A percentile compares a stretch with the other conserved stretches of the same genome.
phyloP scores from a whole-genome alignment of 2,329 filamentous ascomycete genomes.

The Fusarium coffeatum region DNA sequence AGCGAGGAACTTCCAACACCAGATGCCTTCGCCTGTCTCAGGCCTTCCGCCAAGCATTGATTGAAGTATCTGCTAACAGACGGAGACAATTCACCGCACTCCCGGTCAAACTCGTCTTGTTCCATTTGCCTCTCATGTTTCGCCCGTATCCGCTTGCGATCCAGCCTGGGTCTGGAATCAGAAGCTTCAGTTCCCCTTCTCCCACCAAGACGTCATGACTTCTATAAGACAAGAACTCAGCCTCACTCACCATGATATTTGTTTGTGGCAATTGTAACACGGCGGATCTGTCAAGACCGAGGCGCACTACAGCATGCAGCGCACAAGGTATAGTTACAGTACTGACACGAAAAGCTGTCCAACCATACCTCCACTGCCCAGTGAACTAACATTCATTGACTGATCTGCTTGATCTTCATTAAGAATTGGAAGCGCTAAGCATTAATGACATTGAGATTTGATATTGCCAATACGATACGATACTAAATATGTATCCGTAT shows the following conservation, averaged over 20 bases:
- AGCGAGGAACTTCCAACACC: conserved; percentile 8
- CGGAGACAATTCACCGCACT: conserved; percentile 25
- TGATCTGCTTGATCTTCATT: background rate
- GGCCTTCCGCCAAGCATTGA: background rate
- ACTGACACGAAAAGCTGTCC: background rate
- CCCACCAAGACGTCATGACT: conserved; percentile 30
- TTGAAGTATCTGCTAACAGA: conserved; percentile 37
- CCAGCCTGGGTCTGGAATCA: conserved; percentile 11
- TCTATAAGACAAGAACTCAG: conserved; percentile 16
- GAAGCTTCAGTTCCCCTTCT: conserved; percentile 21
- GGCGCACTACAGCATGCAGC: background rate
- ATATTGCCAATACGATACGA: conserved; percentile 15
- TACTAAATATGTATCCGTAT: background rate
- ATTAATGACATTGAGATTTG: conserved; percentile 15
- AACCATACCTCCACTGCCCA: background rate
- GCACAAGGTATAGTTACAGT: background rate
- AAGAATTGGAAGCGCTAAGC: background rate
- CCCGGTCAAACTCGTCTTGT: conserved; percentile 39
- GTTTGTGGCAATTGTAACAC: conserved; percentile 6
- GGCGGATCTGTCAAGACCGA: conserved; percentile 1
- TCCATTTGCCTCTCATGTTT: conserved; percentile 37
- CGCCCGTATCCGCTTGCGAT: conserved; percentile 25
- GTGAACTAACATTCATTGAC: background rate
- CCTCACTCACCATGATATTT: conserved; percentile 1
- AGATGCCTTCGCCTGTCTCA: background rate